These are phyloP conservation scores for Phytophthora gonapodyides DNA, from an alignment of 352 stramenopile genomes.

Conservation along the genomic window DNA sequence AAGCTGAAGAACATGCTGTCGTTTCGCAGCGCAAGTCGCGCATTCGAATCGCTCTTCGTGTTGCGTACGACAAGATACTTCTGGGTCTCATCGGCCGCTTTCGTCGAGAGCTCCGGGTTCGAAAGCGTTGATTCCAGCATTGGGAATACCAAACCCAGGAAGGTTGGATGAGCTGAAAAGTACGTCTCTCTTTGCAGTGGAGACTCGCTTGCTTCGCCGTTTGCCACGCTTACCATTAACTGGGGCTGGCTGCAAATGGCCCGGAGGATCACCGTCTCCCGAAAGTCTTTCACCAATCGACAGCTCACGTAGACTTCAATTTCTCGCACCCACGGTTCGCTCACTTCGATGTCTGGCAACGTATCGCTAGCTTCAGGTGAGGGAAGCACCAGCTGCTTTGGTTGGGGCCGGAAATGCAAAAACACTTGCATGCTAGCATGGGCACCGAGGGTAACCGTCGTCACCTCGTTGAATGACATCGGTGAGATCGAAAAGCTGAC, in stretches of 20 bases:
- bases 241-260: constrained; percentile 83
- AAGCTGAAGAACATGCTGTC: constrained; percentile 89
- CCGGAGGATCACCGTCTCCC: constrained; percentile 80
- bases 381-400: constrained; percentile 33
- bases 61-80: constrained; percentile 85
- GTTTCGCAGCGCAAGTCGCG: constrained; percentile 76
- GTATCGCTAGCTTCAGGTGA: constrained; percentile 12
- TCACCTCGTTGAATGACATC: constrained; percentile 85
- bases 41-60: constrained; percentile 62
- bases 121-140: constrained; percentile 73
- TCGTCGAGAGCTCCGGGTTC: constrained; percentile 36
- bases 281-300: constrained; percentile 87
- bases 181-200: constrained; percentile 33
- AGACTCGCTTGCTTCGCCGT: constrained; percentile 46
- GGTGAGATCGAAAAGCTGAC: constrained; percentile 84
- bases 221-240: constrained; percentile 69
- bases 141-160: constrained; percentile 79
- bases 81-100: constrained; percentile 43
- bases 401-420: constrained; percentile 83
- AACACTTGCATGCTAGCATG: constrained; percentile 84
- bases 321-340: constrained; percentile 76
- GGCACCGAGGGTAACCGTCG: constrained; percentile 70
- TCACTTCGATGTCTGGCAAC: constrained; percentile 22
- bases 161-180: constrained; percentile 67
- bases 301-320: constrained; percentile 90